A percentile compares a stretch with the other conserved stretches of the same genome.
Conservation (phyloP, 2,329 filamentous ascomycete species). For the Ophiostoma montium region DNA sequence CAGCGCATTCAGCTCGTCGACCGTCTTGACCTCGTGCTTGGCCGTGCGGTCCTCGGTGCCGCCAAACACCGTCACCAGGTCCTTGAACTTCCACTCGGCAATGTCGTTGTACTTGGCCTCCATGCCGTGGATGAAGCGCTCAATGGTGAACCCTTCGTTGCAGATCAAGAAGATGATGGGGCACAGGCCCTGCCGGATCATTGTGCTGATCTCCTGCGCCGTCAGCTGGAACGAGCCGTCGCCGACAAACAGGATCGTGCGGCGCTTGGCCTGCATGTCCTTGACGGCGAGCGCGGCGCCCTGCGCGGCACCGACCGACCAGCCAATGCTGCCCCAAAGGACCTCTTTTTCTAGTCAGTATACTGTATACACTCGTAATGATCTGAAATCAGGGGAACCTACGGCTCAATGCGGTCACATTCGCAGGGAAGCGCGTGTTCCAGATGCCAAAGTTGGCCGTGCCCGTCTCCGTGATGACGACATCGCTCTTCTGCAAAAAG, state of each 20-base stretch:
- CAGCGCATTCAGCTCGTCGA: conserved; percentile 12
- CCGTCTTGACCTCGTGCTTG: conserved; percentile 12
- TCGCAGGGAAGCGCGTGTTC: conserved; percentile 64
- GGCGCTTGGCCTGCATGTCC: conserved; percentile 30
- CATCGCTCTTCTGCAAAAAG: conserved; percentile 41
- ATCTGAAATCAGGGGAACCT: conserved; percentile 20
- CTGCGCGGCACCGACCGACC: conserved; percentile 44
- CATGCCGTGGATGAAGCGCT: conserved; percentile 77
- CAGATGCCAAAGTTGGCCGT: conserved; percentile 82
- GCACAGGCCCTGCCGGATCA: conserved; percentile 60
- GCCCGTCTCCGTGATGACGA: conserved; percentile 76
- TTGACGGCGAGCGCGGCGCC: conserved; percentile 58
- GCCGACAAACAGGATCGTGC: conserved; percentile 77
- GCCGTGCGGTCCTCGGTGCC: conserved; percentile 11
- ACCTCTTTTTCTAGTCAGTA: conserved; percentile 11
- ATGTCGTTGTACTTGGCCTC: conserved; percentile 72
- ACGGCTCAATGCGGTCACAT: conserved; percentile 47
- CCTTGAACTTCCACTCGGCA: conserved; percentile 51
- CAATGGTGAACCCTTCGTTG: conserved; percentile 82
- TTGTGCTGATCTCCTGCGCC: conserved; percentile 70
- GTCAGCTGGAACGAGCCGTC: conserved; percentile 81
- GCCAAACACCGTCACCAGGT: conserved; percentile 13
- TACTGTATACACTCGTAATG: not conserved
- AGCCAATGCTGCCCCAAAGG: conserved; percentile 53
- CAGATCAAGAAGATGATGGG: conserved; percentile 77